A percentile compares a stretch with the other conserved stretches of the same genome.
These are phyloP conservation scores for Scytalidium lignicola DNA, from an alignment of 2,329 filamentous ascomycete genomes.

Conservation along the genomic window DNA sequence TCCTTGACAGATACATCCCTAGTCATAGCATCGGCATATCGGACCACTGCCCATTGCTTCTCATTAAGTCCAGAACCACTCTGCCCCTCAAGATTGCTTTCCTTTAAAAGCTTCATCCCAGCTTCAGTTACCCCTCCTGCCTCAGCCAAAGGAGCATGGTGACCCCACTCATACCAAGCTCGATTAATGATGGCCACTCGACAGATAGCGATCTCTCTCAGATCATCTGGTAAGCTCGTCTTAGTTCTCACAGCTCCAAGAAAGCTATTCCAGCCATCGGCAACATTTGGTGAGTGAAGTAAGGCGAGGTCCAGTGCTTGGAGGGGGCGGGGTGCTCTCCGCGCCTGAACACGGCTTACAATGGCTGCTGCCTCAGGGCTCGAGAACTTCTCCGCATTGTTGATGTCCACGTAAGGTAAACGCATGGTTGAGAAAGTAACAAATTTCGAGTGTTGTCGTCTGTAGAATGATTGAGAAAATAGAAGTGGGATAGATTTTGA, in stretches of 20 bases:
- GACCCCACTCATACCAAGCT: conserved; percentile 81
- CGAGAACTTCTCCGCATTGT: conserved; percentile 40
- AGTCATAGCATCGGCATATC: conserved; percentile 82
- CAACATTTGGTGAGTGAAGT: conserved; percentile 67
- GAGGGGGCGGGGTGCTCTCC: conserved; percentile 64
- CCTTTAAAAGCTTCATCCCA: conserved; percentile 19
- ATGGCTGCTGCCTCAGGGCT: conserved; percentile 48
- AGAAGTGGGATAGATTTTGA: too few relatives aligned
- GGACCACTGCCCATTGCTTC: conserved; percentile 62
- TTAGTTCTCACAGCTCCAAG: conserved; percentile 57
- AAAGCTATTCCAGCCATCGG: conserved; percentile 71
- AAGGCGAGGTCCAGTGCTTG: conserved; percentile 72
- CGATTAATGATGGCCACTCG: conserved; percentile 74
- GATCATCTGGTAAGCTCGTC: conserved; percentile 43
- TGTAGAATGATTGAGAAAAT: too few relatives aligned
- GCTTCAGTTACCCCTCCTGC: conserved; percentile 24
- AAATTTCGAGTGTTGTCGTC: conserved; percentile 3
- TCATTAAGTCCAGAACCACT: conserved; percentile 41
- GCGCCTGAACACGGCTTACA: conserved; percentile 57
- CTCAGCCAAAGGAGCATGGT: conserved; percentile 61
- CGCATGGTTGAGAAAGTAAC: conserved; percentile 46
- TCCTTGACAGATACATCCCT: conserved; percentile 64
- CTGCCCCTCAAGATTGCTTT: conserved; percentile 24
- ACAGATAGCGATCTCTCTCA: conserved; percentile 76
- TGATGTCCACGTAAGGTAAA: conserved; percentile 52